Percentiles rank a stretch among this genome's conserved stretches.
phyloP scores from a whole-genome alignment of 345 rosid genomes.

The Erodium maritimum region DNA sequence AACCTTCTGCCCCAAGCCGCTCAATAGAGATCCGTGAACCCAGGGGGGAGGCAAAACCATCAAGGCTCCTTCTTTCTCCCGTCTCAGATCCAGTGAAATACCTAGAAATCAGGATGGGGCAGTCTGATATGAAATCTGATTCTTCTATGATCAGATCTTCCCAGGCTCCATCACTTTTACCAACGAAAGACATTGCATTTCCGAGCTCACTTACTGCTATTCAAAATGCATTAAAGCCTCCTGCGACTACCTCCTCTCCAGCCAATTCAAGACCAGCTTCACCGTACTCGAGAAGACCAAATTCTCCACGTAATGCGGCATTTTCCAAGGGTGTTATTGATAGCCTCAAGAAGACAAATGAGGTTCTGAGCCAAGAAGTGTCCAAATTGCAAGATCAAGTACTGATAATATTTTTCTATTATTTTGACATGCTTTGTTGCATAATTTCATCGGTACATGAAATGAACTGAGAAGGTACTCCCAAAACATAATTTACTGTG shows the following conservation, averaged over 20 bases:
- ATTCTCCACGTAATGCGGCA: slow-evolving; percentile 56
- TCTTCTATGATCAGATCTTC: slow-evolving; percentile 51
- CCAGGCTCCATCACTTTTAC: slow-evolving; percentile 56
- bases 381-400: slow-evolving; percentile 67
- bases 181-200: slow-evolving; percentile 60
- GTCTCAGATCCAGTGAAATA: slow-evolving; percentile 67
- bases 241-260: slow-evolving; percentile 18
- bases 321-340: slow-evolving; percentile 67
- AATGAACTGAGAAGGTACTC: neutral
- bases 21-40: slow-evolving; percentile 43
- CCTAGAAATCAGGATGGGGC: slow-evolving; percentile 51
- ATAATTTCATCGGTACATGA: slow-evolving; percentile 6
- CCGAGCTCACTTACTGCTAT: slow-evolving; percentile 59
- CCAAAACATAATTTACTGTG: no score
- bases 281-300: slow-evolving; percentile 52
- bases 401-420: neutral
- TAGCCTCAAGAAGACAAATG: slow-evolving; percentile 80
- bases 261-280: slow-evolving; percentile 44
- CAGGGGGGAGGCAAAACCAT: slow-evolving; percentile 34
- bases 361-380: slow-evolving; percentile 64
- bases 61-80: slow-evolving; percentile 56
- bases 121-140: slow-evolving; percentile 36
- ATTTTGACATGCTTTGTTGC: slow-evolving; percentile 7
- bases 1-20: slow-evolving; percentile 24
- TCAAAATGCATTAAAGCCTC: slow-evolving; percentile 55